A percentile compares a stretch with the other conserved stretches of the same genome.
phyloP scores from a whole-genome alignment of 495 filamentous ascomycete species.

The Hypoxylon rickii region DNA sequence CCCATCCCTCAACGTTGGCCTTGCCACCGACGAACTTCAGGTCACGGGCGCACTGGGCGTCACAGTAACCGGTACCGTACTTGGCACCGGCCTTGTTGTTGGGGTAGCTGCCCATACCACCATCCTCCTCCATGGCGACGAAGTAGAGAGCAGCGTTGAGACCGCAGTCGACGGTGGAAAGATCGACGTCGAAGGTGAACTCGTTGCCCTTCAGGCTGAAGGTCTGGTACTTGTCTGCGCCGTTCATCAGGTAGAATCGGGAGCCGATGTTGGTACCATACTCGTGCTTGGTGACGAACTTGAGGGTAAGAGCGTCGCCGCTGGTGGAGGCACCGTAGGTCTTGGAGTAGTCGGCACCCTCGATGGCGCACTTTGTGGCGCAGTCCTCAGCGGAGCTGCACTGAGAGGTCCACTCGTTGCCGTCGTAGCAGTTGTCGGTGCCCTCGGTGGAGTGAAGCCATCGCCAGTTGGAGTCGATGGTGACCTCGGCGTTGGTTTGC shows the following conservation, averaged over 20 bases:
- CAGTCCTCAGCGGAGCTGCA: constrained; percentile 46
- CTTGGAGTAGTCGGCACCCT: constrained; percentile 52
- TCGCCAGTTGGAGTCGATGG: constrained; percentile 59
- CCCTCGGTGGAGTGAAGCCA: constrained; percentile 48
- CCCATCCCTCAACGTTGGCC: constrained; percentile 66
- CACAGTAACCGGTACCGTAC: constrained; percentile 66
- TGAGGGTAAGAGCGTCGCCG: constrained; percentile 53
- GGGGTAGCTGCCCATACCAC: constrained; percentile 55
- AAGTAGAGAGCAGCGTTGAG: constrained; percentile 66
- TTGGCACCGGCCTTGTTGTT: constrained; percentile 64
- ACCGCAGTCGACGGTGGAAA: constrained; percentile 58
- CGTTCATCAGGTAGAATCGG: constrained; percentile 61
- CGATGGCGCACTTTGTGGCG: constrained; percentile 52
- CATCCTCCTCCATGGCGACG: constrained; percentile 60
- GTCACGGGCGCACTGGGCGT: constrained; percentile 60
- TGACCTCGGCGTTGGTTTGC: constrained; percentile 44
- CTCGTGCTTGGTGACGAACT: constrained; percentile 60
- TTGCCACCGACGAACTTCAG: constrained; percentile 58
- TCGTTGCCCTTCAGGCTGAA: constrained; percentile 61
- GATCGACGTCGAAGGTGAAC: constrained; percentile 65
- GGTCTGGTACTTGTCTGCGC: constrained; percentile 57
- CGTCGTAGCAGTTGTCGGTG: constrained; percentile 55
- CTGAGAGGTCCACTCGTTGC: constrained; percentile 52
- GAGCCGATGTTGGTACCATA: constrained; percentile 56
- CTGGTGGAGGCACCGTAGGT: constrained; percentile 56